phyloP scores from a whole-genome alignment of 768 basidiomycete species.

The Collybia mongolica region DNA sequence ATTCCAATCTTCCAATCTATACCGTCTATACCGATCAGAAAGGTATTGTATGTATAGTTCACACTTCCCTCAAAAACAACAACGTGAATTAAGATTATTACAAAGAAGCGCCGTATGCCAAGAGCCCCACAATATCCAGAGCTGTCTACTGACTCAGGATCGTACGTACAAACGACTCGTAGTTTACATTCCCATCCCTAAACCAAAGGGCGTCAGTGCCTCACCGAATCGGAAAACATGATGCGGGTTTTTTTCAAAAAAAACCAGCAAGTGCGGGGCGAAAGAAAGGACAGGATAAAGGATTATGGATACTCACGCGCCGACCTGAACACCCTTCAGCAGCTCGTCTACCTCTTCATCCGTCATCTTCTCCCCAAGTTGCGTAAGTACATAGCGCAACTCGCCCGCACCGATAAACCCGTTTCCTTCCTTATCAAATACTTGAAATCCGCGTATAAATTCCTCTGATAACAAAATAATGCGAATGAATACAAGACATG shows the following conservation, averaged over 20 bases:
- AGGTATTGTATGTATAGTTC: no score
- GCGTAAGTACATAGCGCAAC: slow-evolving; percentile 90
- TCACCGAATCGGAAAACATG: slow-evolving; percentile 8
- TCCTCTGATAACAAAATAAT: slow-evolving; percentile 61
- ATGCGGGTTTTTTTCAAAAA: no score
- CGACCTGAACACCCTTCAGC: slow-evolving; percentile 92
- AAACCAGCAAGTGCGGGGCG: no score
- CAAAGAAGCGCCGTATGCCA: no score
- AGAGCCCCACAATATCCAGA: no score
- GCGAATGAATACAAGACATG: neutral
- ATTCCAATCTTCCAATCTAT: no score
- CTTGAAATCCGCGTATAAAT: slow-evolving; percentile 98
- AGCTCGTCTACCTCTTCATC: slow-evolving; percentile 98
- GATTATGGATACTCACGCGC: slow-evolving; percentile 56
- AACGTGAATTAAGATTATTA: no score
- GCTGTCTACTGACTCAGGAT: slow-evolving; percentile 76
- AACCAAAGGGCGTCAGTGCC: neutral
- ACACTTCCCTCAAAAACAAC: no score
- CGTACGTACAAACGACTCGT: slow-evolving; percentile 94
- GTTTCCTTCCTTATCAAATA: slow-evolving; percentile 95
- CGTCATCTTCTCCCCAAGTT: slow-evolving; percentile 97
- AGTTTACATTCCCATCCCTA: slow-evolving; percentile 97
- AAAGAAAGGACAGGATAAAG: neutral
- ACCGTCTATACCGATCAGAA: no score
- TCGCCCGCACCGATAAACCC: slow-evolving; percentile 92